Evolutionary conservation across 202 grass and related monocot species (phyloP), one percentile per base, ranked within the genome.

Genomic region (Hordeum pubiflorum): DNA sequence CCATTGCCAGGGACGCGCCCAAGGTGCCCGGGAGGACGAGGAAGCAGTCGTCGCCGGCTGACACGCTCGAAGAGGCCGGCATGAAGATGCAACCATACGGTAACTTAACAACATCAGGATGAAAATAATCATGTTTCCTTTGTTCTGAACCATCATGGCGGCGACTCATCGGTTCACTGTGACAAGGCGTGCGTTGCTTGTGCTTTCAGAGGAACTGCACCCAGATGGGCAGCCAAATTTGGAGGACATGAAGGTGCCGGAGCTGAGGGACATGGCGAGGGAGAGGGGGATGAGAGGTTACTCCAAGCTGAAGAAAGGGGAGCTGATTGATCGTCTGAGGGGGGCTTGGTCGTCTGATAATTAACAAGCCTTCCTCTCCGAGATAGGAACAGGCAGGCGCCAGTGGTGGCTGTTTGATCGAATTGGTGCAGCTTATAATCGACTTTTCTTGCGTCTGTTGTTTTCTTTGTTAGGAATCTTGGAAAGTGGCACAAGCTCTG

Each of bases 281-380:
- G 70, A 39, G n/a, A 94, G 82, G 59, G 78, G 77, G 37, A 83
- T 97, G 79, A 94, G 81, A 73, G 89, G 90, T 36, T 94, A 89
- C 84, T 84, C 91, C 26, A 94, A 86, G 78, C 26, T 91, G 52
- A 97, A 87, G 73, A 97, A 93, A 82, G 82, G 69, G 9, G 82
- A 92, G 33, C 62, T 94, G 34, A 29, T 94, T 32, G 86, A 89
- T 57, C 80, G 89, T 70, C 50, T 94, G 85, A 79, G 78, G 81
- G 79, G 79, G 33, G 48, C 63, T 39, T 71, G 6, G 39, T 37
- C 13, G 67, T 26, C 18, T 58, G 26, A 26, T 76, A 63, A 21
- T 69, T 44, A 24, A 54, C 55, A 58, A 39, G 39, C 15, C 39
- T 44, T 22, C 4, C 32, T 72, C 5, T 24, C 32, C 79, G 26